Base-by-base conservation (phyloP, 768 basidiomycete genomes). In the Pleurotus tuoliensis region DNA sequence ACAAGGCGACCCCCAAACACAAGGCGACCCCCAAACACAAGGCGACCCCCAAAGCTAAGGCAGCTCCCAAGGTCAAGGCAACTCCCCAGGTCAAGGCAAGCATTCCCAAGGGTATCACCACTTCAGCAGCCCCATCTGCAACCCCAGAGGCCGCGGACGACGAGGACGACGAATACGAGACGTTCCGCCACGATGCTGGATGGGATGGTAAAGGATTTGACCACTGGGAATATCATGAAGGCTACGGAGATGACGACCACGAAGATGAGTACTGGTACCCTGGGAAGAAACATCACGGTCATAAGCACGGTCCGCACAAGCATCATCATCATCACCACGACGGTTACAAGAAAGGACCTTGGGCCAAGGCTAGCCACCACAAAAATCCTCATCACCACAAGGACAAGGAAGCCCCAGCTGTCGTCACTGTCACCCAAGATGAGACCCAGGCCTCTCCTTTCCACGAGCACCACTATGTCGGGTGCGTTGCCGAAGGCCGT, bases 191-290 rank as follows among this genome's bases (percentile, higher is more conserved):
- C 20, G 51, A 53, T 25, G 51, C 51, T 13, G 51, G 51, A n/a
- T 53, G 51, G 51, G 39, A 43, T 40, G 51, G 51, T 6, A 5
- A 18, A n/a, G 51, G 51, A 7, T 53, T 39, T 25, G 51, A 53
- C 51, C 51, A 41, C 22, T 53, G 51, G 51, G 51, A 53, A 39
- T 53, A 53, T 53, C 51, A 53, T 25, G 51, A 53, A 41, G 51
- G 51, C 39, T 53, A 53, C 24, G 51, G 51, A 24, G 51, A 41
- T 40, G 39, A 41, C 24, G 39, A 20, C 18, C 51, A 53, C 18
- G 11, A 24, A 8, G 51, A 53, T 24, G 22, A 53, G 24, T 41
- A 53, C n/a, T 53, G 51, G 51, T 15, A 41, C 18, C 51, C 51
- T 24, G 41, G 24, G 16, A 5, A 30, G 15, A 34, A 30, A 25